These are phyloP conservation scores for Calcarisporium arbuscula DNA, from an alignment of 2,329 filamentous ascomycete genomes.

Conservation along the genomic window DNA sequence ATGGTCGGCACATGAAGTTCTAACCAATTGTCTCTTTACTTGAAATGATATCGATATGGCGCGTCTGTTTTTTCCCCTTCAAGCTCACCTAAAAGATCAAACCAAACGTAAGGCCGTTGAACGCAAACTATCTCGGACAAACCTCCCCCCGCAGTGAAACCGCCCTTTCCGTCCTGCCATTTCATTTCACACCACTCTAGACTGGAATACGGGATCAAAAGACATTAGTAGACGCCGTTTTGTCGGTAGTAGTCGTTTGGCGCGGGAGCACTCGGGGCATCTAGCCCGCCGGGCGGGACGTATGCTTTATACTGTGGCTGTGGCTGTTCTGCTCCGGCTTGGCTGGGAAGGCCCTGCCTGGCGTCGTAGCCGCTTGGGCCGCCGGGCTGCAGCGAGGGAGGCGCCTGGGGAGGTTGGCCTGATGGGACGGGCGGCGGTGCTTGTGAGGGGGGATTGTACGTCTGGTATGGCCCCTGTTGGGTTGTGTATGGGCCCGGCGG, in stretches of 20 bases:
- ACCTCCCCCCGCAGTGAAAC: no score
- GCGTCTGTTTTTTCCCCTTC: no score
- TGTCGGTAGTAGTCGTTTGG: conserved; percentile 53
- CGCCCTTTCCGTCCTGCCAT: no score
- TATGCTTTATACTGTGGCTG: conserved; percentile 56
- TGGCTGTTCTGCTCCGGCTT: conserved; percentile 21
- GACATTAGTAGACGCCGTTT: conserved; percentile 24
- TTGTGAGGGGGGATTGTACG: conserved; percentile 31
- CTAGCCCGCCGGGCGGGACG: conserved; percentile 35
- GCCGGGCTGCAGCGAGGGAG: conserved; percentile 37
- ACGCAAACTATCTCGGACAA: no score
- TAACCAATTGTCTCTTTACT: no score
- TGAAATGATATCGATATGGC: no score
- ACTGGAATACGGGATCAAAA: no score
- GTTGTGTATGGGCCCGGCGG: conserved; percentile 20
- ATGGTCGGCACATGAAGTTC: no score
- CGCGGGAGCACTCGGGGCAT: conserved; percentile 42
- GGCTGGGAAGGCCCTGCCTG: conserved; percentile 44
- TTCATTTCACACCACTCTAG: no score
- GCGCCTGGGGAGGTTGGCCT: conserved; percentile 26
- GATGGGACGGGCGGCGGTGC: conserved; percentile 35
- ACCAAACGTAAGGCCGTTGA: no score
- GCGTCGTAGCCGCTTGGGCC: conserved; percentile 43
- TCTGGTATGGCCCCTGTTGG: conserved; percentile 34
- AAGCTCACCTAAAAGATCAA: no score